A percentile compares a stretch with the other conserved stretches of the same genome.
Evolutionary conservation across 2,329 filamentous ascomycete genomes (phyloP).

Genomic region (Ascochyta koolunga): DNA sequence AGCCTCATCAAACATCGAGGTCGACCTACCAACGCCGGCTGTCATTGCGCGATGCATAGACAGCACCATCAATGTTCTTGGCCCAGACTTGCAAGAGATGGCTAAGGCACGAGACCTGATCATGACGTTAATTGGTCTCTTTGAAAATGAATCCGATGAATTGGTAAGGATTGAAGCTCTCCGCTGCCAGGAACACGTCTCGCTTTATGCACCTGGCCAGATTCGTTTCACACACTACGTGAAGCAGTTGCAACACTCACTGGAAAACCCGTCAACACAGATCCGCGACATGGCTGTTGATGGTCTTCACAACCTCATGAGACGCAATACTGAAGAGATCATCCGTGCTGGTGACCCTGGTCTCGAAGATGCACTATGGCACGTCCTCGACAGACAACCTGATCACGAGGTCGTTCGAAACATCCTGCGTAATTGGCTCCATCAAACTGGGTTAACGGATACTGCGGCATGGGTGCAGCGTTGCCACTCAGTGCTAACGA

Average conservation of each 20-base stretch:
- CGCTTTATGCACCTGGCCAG: slow-evolving; percentile 86
- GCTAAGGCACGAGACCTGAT: slow-evolving; percentile 92
- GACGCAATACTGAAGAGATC: slow-evolving; percentile 84
- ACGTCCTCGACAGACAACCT: slow-evolving; percentile 79
- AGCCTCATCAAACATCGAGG: slow-evolving; percentile 87
- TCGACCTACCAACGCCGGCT: slow-evolving; percentile 80
- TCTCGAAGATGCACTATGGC: slow-evolving; percentile 91
- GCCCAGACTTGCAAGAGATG: slow-evolving; percentile 91
- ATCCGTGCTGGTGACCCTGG: slow-evolving; percentile 75
- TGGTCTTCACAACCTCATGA: slow-evolving; percentile 93
- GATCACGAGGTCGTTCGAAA: slow-evolving; percentile 81
- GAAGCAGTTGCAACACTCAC: slow-evolving; percentile 75
- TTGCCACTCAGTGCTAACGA: slow-evolving; percentile 86
- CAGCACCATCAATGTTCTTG: slow-evolving; percentile 94
- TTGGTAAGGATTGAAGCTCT: slow-evolving; percentile 78
- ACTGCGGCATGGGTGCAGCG: slow-evolving; percentile 86
- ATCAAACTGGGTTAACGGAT: slow-evolving; percentile 82
- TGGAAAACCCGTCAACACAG: slow-evolving; percentile 71
- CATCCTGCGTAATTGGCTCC: slow-evolving; percentile 90
- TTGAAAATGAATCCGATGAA: slow-evolving; percentile 75
- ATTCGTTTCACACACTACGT: slow-evolving; percentile 87
- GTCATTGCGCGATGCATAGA: slow-evolving; percentile 88
- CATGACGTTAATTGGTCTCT: slow-evolving; percentile 81
- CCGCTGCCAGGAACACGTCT: slow-evolving; percentile 86
- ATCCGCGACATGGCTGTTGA: slow-evolving; percentile 83